Base-by-base conservation (phyloP, 768 basidiomycete species). In the Trametes maxima region DNA sequence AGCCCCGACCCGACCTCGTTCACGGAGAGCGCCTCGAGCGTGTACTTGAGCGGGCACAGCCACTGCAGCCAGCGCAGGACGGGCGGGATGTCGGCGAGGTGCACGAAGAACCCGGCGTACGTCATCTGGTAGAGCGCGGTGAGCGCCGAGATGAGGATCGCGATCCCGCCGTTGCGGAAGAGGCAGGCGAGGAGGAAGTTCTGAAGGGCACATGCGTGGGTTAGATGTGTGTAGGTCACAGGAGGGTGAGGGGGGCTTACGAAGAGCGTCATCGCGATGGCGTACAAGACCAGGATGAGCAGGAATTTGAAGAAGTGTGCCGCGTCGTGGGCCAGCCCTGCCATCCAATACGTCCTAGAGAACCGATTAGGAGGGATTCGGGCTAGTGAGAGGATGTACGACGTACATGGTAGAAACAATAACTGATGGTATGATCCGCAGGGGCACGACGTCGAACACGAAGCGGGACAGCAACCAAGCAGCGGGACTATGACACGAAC, bases 51-150 rank as follows among this genome's bases (percentile, higher is more conserved):
- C 40, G 92, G 90, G 55, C 89, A 90, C 59, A 95, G 67, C 89
- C 93, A 98, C 69, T 95, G 89, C 54, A 98, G 78, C 95, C 95
- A 98, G 16, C 95, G 83, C 1, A 98, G 81, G 1, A 95, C 93
- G 2, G 92, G 90, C 3, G 95, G 94, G 60, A 98, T 96, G 60
- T 82, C 79, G 62, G 77, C 74, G 58, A 96, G 80, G 71, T 96
- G 92, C 54, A 96, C 92, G 72, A 97, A 97, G 79, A 96, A 98
- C 14, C 93, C 93, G 0, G 93, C 92, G 65, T 82, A 93, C 0
- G 91, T 93, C 90, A 92, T 91, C 70, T 92, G 89, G 73, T 88
- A 90, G 12, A 92, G 77, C 3, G 85, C 88, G 0, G 84, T 78
- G 21, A 92, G 79, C 10, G 90, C 91, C 0, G 92, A 93, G 39